phyloP scores from a whole-genome alignment of 768 basidiomycete species.

The Clathrus columnatus region DNA sequence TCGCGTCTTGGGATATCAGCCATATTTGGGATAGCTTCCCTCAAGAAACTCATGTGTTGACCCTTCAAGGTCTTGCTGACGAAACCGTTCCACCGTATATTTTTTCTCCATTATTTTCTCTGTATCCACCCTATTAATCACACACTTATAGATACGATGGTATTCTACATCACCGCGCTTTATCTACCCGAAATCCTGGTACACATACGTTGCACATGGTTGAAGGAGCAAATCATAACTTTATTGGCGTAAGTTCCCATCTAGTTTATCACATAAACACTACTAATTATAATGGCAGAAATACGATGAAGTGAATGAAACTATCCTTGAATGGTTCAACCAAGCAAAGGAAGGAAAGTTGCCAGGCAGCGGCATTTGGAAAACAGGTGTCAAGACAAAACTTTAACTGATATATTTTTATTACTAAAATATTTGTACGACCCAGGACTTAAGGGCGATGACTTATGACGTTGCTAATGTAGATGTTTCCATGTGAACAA shows the following conservation, averaged over 20 bases:
- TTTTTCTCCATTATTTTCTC: neutral
- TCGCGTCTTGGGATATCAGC: conserved; percentile 57
- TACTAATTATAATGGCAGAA: conserved; percentile 26
- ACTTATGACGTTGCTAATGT: neutral
- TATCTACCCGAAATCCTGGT: conserved; percentile 49
- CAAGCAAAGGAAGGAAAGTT: conserved; percentile 37
- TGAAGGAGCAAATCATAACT: conserved; percentile 76
- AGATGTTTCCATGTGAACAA: no score
- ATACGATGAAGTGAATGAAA: conserved; percentile 58
- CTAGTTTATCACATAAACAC: neutral
- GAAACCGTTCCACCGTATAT: conserved; percentile 61
- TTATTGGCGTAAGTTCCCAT: conserved; percentile 39
- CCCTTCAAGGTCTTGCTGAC: conserved; percentile 69
- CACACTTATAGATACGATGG: conserved; percentile 52
- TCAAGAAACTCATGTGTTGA: conserved; percentile 52
- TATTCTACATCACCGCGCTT: conserved; percentile 54
- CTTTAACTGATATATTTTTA: conserved; percentile 22
- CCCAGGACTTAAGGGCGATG: neutral
- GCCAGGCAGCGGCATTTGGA: conserved; percentile 57
- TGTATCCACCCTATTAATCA: neutral
- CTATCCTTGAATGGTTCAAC: conserved; percentile 63
- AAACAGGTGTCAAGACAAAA: conserved; percentile 44
- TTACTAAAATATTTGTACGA: neutral
- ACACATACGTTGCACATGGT: conserved; percentile 63
- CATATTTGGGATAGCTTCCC: conserved; percentile 67